phyloP scores from a whole-genome alignment of 257 asterid genomes.

The Solanum ahanhuiri region DNA sequence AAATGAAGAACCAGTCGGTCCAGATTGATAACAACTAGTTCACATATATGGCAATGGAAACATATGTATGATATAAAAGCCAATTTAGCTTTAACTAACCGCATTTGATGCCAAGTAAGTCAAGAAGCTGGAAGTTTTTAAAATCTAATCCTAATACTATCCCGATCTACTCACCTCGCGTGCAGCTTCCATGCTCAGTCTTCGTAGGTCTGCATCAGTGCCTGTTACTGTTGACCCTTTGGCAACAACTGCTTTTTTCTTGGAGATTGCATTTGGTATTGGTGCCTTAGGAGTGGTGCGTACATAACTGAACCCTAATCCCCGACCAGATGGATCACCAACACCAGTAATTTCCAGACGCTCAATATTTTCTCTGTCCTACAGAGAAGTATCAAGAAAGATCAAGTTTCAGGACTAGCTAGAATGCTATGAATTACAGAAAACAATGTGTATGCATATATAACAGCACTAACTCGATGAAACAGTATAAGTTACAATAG shows the following conservation, averaged over 20 bases:
- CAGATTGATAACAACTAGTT: background rate
- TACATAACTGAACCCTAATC: constrained; percentile 97
- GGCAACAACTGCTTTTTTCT: constrained; percentile 71
- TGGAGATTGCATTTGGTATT: constrained; percentile 54
- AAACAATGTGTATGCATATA: background rate
- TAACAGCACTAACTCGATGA: background rate
- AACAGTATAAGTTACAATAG: background rate
- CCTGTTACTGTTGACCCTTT: constrained; percentile 98
- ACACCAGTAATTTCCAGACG: constrained; percentile 96
- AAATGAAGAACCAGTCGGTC: background rate
- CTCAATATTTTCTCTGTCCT: constrained; percentile 95
- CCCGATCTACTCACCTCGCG: constrained; percentile 59
- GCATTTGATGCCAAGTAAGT: background rate
- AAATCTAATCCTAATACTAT: background rate
- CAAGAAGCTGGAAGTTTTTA: background rate
- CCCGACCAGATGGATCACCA: constrained; percentile 99
- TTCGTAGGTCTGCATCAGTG: constrained; percentile 97
- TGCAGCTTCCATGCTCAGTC: constrained; percentile 99
- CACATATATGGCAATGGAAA: background rate
- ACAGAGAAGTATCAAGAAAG: constrained; percentile 5
- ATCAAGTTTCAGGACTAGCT: background rate
- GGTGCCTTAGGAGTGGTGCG: constrained; percentile 89
- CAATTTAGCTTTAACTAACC: background rate
- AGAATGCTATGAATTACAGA: background rate
- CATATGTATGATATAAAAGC: background rate